Conservation (phyloP, 2,329 filamentous ascomycete genomes). For the Talaromyces sp. region DNA sequence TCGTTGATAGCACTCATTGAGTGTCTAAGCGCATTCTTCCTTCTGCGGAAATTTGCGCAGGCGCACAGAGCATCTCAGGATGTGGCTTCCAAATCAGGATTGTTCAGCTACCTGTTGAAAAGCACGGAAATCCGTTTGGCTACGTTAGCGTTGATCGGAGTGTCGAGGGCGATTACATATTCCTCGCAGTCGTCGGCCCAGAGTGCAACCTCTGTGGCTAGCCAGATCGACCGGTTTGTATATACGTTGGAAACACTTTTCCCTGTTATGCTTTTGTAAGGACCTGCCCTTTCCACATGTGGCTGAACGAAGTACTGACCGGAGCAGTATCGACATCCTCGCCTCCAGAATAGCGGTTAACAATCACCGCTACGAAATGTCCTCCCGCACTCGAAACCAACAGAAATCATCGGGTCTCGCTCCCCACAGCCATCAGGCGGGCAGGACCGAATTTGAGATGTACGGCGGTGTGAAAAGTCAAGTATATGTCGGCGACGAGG, state of each 20-base stretch:
- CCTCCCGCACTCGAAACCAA: neutral
- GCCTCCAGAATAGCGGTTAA: neutral
- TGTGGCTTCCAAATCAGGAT: neutral
- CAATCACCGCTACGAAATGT: neutral
- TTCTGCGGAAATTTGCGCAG: neutral
- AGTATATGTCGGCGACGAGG: neutral
- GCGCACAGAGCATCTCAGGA: neutral
- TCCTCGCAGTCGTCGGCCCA: neutral
- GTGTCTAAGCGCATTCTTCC: neutral
- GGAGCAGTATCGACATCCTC: neutral
- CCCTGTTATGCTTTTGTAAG: neutral
- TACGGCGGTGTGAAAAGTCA: neutral
- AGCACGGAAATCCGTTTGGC: neutral
- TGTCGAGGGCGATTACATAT: neutral
- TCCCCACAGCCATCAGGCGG: neutral
- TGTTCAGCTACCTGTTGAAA: conserved; percentile 1
- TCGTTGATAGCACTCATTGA: neutral
- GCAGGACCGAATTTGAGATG: neutral
- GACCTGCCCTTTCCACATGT: neutral
- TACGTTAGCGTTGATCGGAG: neutral
- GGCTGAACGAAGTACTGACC: neutral
- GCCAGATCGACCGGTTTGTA: neutral
- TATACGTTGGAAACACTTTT: neutral
- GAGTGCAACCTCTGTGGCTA: neutral
- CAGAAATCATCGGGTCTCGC: neutral